phyloP scores from a whole-genome alignment of 2,329 filamentous ascomycete species.

The Colletotrichum cereale region DNA sequence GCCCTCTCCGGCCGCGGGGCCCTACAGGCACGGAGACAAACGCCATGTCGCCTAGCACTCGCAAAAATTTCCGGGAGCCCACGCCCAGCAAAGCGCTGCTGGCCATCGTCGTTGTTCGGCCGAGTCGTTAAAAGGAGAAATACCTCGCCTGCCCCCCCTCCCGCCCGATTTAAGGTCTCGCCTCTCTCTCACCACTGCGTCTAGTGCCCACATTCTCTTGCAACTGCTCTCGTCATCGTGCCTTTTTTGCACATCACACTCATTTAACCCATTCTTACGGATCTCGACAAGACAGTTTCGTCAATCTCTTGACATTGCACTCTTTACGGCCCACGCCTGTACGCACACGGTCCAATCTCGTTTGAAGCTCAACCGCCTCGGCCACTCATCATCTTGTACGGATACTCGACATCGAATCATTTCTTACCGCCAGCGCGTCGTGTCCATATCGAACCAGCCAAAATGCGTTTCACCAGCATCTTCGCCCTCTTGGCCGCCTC shows the following conservation, averaged over 20 bases:
- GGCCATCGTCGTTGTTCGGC: slow-evolving; percentile 17
- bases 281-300: slow-evolving; percentile 37
- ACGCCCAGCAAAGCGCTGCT: slow-evolving; percentile 14
- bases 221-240: slow-evolving; percentile 36
- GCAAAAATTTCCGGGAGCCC: slow-evolving; percentile 32
- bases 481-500: slow-evolving; percentile 57
- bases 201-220: slow-evolving; percentile 39
- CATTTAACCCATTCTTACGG: slow-evolving; percentile 6
- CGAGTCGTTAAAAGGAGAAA: slow-evolving; percentile 37
- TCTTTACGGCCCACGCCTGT: slow-evolving; percentile 14
- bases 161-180: slow-evolving; percentile 6
- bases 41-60: slow-evolving; percentile 30
- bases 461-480: slow-evolving; percentile 61
- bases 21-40: slow-evolving; percentile 22
- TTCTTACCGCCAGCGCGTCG: slow-evolving; percentile 7
- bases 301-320: slow-evolving; percentile 33
- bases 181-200: slow-evolving; percentile 21
- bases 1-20: slow-evolving; percentile 9
- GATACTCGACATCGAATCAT: slow-evolving; percentile 18
- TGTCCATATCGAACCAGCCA: slow-evolving; percentile 45
- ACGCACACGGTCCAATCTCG: slow-evolving; percentile 8
- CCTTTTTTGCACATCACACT: slow-evolving; percentile 35
- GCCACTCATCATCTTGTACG: slow-evolving; percentile 23
- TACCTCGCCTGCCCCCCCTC: slow-evolving; percentile 36
- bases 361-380: slow-evolving; percentile 14